phyloP scores from a whole-genome alignment of 371 early-diverging fungal species.

The Sporodiniella umbellata region DNA sequence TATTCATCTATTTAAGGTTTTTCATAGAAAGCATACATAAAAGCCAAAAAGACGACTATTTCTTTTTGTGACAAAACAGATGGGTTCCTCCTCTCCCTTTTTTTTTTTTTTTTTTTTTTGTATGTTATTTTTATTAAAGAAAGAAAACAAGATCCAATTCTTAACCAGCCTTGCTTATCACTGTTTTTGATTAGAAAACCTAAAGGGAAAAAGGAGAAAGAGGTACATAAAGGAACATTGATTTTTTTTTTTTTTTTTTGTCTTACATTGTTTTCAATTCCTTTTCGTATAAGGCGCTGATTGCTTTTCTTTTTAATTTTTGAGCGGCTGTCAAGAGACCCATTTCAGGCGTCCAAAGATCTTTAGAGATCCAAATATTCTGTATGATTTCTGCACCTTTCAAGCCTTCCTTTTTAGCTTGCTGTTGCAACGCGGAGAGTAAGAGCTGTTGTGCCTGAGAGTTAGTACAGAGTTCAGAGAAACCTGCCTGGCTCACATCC shows the following conservation, averaged over 20 bases:
- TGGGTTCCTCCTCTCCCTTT: too few species aligned
- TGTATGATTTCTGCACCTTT: constrained; percentile 72
- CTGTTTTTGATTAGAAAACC: not conserved
- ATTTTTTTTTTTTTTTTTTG: not conserved
- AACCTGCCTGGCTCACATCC: constrained; percentile 24
- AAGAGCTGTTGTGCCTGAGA: constrained; percentile 14
- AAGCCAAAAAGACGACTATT: too few species aligned
- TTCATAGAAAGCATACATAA: too few species aligned
- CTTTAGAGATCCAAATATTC: constrained; percentile 65
- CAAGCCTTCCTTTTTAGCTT: constrained; percentile 47
- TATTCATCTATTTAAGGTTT: too few species aligned
- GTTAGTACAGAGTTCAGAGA: constrained; percentile 27
- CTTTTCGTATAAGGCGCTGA: constrained; percentile 52
- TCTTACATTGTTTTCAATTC: constrained; percentile 62
- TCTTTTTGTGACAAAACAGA: too few species aligned
- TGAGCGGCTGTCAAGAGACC: constrained; percentile 85
- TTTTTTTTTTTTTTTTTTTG: too few species aligned
- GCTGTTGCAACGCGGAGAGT: constrained; percentile 21
- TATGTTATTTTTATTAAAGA: too few species aligned
- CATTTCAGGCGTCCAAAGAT: constrained; percentile 88
- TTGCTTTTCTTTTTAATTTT: constrained; percentile 84
- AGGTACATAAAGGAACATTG: not conserved
- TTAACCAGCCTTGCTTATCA: too few species aligned
- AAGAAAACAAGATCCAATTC: too few species aligned
- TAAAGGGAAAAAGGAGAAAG: not conserved